A percentile compares a stretch with the other conserved stretches of the same genome.
phyloP scores from a whole-genome alignment of 495 filamentous ascomycete genomes.

The Podospora pseudoanserina region DNA sequence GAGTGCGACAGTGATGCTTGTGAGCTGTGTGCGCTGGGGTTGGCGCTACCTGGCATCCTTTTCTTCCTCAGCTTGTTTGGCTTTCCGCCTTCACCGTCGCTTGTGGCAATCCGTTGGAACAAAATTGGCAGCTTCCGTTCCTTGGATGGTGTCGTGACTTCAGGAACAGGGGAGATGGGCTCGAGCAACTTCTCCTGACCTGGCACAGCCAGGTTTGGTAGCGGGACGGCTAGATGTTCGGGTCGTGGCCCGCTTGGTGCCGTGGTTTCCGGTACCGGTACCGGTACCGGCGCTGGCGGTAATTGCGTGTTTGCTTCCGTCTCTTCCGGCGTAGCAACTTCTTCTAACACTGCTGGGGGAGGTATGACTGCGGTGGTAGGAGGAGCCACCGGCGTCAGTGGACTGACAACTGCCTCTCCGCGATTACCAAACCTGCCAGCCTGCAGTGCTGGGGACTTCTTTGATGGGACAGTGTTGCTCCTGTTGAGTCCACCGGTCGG shows the following conservation, averaged over 20 bases:
- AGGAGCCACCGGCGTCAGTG: slow-evolving; percentile 29
- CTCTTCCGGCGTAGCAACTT: slow-evolving; percentile 26
- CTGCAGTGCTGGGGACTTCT: slow-evolving; percentile 71
- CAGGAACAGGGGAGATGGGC: slow-evolving; percentile 33
- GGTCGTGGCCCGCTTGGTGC: slow-evolving; percentile 3
- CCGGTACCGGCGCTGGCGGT: slow-evolving; percentile 10
- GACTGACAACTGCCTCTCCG: slow-evolving; percentile 31
- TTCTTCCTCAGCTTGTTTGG: slow-evolving; percentile 87
- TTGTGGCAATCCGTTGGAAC: slow-evolving; percentile 64
- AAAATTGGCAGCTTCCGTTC: slow-evolving; percentile 66
- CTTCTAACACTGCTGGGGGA: slow-evolving; percentile 28
- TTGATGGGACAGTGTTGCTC: slow-evolving; percentile 95
- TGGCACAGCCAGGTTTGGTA: slow-evolving; percentile 16
- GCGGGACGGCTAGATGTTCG: slow-evolving; percentile 13
- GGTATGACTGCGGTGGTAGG: slow-evolving; percentile 13
- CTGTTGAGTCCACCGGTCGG: slow-evolving; percentile 67
- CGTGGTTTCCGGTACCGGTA: background rate
- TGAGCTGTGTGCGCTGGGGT: slow-evolving; percentile 83
- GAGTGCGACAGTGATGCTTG: slow-evolving; percentile 63
- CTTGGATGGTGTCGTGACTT: slow-evolving; percentile 59
- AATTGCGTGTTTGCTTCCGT: slow-evolving; percentile 14
- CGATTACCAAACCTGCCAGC: slow-evolving; percentile 47
- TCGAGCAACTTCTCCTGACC: slow-evolving; percentile 49
- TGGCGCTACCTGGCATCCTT: slow-evolving; percentile 65
- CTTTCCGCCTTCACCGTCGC: slow-evolving; percentile 60